Percentiles rank a stretch among this genome's conserved stretches.
phyloP scores from a whole-genome alignment of 345 rosid genomes.

The Eucalyptus dawsonii region DNA sequence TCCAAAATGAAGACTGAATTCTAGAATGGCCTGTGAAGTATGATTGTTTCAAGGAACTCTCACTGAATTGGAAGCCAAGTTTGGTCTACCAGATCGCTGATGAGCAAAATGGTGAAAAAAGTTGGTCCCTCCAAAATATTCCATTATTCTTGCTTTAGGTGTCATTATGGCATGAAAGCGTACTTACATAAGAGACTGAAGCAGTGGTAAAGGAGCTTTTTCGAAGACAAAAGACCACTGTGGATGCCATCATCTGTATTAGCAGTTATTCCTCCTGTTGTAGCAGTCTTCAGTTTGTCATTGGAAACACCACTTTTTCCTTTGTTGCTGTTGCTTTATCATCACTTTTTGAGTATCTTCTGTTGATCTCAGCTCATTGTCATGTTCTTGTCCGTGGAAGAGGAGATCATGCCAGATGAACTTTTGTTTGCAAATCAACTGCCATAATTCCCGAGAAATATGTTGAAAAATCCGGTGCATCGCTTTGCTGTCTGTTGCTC shows the following conservation, averaged over 20 bases:
- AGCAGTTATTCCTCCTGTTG: not conserved
- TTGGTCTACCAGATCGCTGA: not conserved
- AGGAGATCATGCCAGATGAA: not conserved
- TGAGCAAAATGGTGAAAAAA: not conserved
- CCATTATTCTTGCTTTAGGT: not conserved
- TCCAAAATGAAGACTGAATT: slow-evolving; percentile 13
- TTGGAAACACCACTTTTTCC: not conserved
- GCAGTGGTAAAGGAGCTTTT: not conserved
- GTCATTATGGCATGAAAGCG: not conserved
- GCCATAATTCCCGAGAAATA: not conserved
- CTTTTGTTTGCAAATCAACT: not conserved
- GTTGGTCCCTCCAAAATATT: not conserved
- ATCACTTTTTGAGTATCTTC: not conserved
- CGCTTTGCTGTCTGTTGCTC: not conserved
- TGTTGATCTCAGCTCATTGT: not conserved
- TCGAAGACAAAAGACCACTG: not conserved
- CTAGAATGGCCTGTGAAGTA: not conserved
- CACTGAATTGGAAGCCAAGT: not conserved
- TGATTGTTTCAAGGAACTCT: not conserved
- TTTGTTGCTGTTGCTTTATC: not conserved
- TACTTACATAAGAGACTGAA: not conserved
- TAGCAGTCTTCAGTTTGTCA: not conserved
- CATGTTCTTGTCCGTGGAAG: not conserved
- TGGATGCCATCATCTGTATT: not conserved
- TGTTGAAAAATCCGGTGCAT: not conserved